Base-by-base conservation (phyloP, 1,139 yeast genomes). In the Kodamaea plutei region DNA sequence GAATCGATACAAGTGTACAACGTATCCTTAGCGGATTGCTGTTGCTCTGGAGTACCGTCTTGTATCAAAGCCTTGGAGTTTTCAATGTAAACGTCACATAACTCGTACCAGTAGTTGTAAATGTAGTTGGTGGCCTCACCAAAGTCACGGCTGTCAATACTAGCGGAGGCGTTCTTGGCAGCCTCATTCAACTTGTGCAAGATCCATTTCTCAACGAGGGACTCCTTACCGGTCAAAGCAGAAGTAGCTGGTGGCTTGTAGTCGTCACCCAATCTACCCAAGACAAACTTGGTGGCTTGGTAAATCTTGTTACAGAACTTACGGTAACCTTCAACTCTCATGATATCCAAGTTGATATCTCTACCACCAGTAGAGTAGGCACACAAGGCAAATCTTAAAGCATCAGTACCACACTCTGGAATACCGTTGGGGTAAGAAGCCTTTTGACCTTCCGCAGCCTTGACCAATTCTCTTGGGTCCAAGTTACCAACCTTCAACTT, bases 341-440 rank as follows among this genome's bases (percentile, higher is more conserved):
- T 71, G 51, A 91, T 88, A 58, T 91, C 97, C 58, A 91, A 76
- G 66, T 91, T 91, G 61, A 91, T 91, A 56, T 91, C 98, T 66
- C 97, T 82, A 50, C 96, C 97, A 67, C 98, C 98, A 35, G 98
- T 89, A 31, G 96, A 83, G 70, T 91, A 91, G 34, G 97, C 96
- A 76, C 98, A 91, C 46, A 91, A 76, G 15, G 98, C 97, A 58
- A 91, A 91, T 69, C 98, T 81, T 66, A 91, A 70, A 25, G 98
- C 98, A 63, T 91, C 98, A 33, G 97, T 89, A 70, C 98, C 98
- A 75, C 98, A 91, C 67, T 91, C 96, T 36, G 98, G 97, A 48
- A 91, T 89, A 68, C 98, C 98, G 48, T 80, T 81, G 43, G 98
- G 98, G 72, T 88, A 91, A 12, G 95, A 81, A 47, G 77, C 69